Evolutionary conservation across 768 basidiomycete species (phyloP).

Genomic region (Tephrocybe sp.): DNA sequence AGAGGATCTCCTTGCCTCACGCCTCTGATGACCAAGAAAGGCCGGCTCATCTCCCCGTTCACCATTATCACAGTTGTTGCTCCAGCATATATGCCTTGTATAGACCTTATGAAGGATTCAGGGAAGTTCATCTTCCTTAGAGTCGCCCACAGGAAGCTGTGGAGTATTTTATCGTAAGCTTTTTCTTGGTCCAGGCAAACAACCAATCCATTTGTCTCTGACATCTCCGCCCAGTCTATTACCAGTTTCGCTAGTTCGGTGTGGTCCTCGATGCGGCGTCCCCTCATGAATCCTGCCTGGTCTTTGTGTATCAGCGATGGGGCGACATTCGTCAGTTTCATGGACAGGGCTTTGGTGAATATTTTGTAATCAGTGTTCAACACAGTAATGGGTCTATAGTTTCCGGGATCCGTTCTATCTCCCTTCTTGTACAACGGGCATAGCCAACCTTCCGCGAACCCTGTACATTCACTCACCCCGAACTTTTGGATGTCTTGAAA

Average conservation of each 20-base stretch:
- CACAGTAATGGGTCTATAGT: constrained; percentile 37
- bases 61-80: constrained; percentile 7
- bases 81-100: constrained; percentile 11
- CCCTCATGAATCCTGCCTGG: constrained; percentile 39
- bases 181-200: constrained; percentile 14
- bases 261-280: constrained; percentile 29
- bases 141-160: constrained; percentile 27
- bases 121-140: constrained; percentile 6
- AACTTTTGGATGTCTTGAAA: constrained; percentile 27
- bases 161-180: constrained; percentile 17
- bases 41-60: constrained; percentile 3
- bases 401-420: constrained; percentile 25
- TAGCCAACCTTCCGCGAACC: constrained; percentile 33
- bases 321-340: constrained; percentile 14
- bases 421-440: constrained; percentile 43
- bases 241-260: constrained; percentile 25
- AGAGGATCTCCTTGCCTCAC: constrained; percentile 39
- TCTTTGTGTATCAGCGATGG: too few relatives aligned
- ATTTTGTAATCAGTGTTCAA: too few relatives aligned
- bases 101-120: too few relatives aligned
- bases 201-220: constrained; percentile 24
- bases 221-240: constrained; percentile 19
- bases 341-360: constrained; percentile 25
- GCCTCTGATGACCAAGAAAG: constrained; percentile 19
- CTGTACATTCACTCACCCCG: constrained; percentile 9